Evolutionary conservation across 1,284 basidiomycete genomes (phyloP).

Genomic region (Rhodofomes roseus): DNA sequence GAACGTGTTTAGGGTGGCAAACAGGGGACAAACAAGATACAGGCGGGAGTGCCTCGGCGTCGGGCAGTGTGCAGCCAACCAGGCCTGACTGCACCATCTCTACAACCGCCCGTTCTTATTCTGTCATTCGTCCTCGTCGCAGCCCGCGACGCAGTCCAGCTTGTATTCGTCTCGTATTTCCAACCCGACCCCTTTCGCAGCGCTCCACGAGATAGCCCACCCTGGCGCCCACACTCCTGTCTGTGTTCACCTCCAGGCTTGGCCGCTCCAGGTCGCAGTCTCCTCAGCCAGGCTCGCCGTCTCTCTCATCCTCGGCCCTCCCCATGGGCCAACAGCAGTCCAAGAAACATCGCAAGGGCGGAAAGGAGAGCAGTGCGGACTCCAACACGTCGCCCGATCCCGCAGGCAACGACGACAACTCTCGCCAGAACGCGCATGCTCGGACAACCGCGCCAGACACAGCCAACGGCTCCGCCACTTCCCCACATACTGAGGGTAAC

Average conservation of each 20-base stretch:
- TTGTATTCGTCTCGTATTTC: not conserved
- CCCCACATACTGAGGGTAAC: slow-evolving; percentile 17
- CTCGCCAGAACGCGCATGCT: slow-evolving; percentile 40
- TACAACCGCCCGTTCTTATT: slow-evolving; percentile 3
- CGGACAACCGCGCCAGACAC: slow-evolving; percentile 36
- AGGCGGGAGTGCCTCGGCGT: not conserved
- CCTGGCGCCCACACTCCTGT: slow-evolving; percentile 78
- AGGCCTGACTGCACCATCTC: not conserved
- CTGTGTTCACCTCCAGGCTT: slow-evolving; percentile 66
- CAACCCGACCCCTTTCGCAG: slow-evolving; percentile 6
- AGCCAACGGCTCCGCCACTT: slow-evolving; percentile 15
- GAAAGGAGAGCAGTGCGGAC: slow-evolving; percentile 54
- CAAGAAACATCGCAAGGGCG: slow-evolving; percentile 69
- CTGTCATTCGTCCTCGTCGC: slow-evolving; percentile 8
- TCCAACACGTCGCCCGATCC: slow-evolving; percentile 28
- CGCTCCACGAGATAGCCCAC: slow-evolving; percentile 34
- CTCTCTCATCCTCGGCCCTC: slow-evolving; percentile 33
- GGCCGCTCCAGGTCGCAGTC: slow-evolving; percentile 69
- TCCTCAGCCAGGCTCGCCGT: slow-evolving; percentile 46
- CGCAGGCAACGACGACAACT: slow-evolving; percentile 34
- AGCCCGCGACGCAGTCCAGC: slow-evolving; percentile 2
- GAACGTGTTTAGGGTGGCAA: slow-evolving; percentile 1
- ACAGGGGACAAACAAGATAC: not conserved
- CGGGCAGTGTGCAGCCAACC: not conserved
- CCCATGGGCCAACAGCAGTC: slow-evolving; percentile 78